Percentiles rank a stretch among this genome's conserved stretches.
These are phyloP conservation scores for Cystobasidiaceae sp. DNA, from an alignment of 1,284 basidiomycete genomes.

Conservation along the genomic window DNA sequence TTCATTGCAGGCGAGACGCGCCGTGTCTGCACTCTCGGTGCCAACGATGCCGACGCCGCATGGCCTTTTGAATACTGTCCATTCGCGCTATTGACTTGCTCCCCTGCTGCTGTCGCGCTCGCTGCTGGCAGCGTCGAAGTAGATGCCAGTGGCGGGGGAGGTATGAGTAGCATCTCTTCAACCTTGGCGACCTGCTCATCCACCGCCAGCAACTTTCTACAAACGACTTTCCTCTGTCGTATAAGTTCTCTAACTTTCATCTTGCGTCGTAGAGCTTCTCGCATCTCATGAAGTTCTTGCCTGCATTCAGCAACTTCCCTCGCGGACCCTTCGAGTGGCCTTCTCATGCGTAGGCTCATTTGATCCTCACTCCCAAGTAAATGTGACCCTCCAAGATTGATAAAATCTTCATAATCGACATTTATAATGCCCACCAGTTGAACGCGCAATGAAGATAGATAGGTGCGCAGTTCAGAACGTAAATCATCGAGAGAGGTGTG, in stretches of 20 bases:
- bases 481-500: constrained; percentile 82
- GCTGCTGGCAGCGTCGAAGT: not conserved
- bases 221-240: constrained; percentile 70
- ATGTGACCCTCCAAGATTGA: constrained; percentile 63
- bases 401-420: constrained; percentile 95
- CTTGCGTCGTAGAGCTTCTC: constrained; percentile 69
- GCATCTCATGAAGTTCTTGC: constrained; percentile 49
- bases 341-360: constrained; percentile 61
- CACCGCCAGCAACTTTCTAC: constrained; percentile 38
- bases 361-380: constrained; percentile 68
- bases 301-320: constrained; percentile 59
- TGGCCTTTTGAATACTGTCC: no score
- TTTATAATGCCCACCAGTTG: constrained; percentile 93
- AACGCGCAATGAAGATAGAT: constrained; percentile 74
- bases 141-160: no score
- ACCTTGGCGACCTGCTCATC: constrained; percentile 41
- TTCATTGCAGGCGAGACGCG: not conserved
- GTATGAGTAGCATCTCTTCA: constrained; percentile 36
- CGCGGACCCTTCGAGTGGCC: constrained; percentile 61
- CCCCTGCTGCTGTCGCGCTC: no score
- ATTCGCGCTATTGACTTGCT: not conserved
- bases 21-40: not conserved
- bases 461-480: constrained; percentile 76
- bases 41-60: no score
- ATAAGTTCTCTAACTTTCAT: constrained; percentile 66